These are phyloP conservation scores for Cutaneotrichosporon sp. DNA, from an alignment of 1,284 basidiomycete species.

Conservation along the genomic window DNA sequence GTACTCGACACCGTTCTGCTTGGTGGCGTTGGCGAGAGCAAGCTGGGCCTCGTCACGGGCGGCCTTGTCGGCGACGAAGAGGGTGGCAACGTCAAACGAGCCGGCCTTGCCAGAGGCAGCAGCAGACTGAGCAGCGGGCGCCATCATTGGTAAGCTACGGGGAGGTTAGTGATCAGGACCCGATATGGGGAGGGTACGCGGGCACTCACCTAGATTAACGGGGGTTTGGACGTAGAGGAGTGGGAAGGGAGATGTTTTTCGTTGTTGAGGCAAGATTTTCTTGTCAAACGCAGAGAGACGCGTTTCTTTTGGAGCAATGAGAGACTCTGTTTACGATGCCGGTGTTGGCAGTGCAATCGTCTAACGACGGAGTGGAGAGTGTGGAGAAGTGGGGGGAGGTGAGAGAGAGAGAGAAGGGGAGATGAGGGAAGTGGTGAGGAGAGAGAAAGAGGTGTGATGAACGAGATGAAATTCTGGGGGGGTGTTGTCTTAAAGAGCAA, in stretches of 20 bases:
- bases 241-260: background rate
- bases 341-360: background rate
- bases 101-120: slow-evolving; percentile 38
- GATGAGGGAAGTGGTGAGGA: slow-evolving; percentile 2
- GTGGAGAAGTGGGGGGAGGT: background rate
- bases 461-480: slow-evolving; percentile 1
- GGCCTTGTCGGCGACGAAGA: slow-evolving; percentile 49
- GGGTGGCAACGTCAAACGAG: slow-evolving; percentile 46
- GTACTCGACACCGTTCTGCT: slow-evolving; percentile 81
- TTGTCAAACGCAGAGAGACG: slow-evolving; percentile 1
- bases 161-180: no score
- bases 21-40: slow-evolving; percentile 64
- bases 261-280: background rate
- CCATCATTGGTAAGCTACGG: slow-evolving; percentile 33
- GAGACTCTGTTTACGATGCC: background rate
- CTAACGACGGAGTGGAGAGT: slow-evolving; percentile 3
- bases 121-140: slow-evolving; percentile 43
- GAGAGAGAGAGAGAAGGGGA: background rate
- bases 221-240: background rate
- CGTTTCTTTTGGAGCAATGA: background rate
- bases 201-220: background rate
- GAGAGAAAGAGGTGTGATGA: background rate
- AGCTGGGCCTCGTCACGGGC: slow-evolving; percentile 64
- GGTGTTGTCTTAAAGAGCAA: background rate
- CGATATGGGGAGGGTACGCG: no score